Conservation (phyloP, 345 rosid genomes). For the Eucalyptus brandiana region DNA sequence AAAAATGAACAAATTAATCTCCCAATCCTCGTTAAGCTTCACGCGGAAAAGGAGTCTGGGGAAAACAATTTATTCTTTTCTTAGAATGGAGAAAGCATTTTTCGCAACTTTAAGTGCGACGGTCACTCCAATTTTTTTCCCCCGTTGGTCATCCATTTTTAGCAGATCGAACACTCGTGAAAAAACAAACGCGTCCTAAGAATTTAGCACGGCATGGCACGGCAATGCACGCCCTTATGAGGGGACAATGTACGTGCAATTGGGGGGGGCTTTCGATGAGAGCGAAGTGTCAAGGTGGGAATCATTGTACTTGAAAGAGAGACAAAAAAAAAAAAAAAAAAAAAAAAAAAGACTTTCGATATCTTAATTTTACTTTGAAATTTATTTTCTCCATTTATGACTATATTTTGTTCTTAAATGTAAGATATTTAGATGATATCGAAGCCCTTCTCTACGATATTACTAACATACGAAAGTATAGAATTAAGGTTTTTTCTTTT, state of each 20-base stretch:
- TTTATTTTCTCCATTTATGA: no score
- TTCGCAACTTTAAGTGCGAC: background rate
- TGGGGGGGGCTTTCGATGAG: background rate
- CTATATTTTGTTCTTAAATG: background rate
- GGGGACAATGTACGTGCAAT: background rate
- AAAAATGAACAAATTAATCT: no score
- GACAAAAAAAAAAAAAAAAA: no score
- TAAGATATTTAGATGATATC: background rate
- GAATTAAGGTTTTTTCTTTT: background rate
- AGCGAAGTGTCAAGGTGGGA: background rate
- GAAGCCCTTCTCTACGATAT: background rate
- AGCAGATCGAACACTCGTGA: background rate
- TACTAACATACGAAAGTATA: background rate
- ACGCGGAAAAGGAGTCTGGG: no score
- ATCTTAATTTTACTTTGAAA: no score
- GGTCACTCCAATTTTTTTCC: background rate
- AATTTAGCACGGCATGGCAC: background rate
- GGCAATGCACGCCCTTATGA: no score
- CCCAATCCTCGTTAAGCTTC: no score
- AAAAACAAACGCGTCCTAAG: background rate
- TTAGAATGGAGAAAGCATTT: background rate
- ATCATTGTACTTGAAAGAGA: background rate
- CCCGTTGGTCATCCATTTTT: background rate
- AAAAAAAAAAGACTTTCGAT: no score
- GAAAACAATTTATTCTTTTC: no score